These are phyloP conservation scores for Quercus mongolica DNA, from an alignment of 306 rosid genomes.

Conservation along the genomic window DNA sequence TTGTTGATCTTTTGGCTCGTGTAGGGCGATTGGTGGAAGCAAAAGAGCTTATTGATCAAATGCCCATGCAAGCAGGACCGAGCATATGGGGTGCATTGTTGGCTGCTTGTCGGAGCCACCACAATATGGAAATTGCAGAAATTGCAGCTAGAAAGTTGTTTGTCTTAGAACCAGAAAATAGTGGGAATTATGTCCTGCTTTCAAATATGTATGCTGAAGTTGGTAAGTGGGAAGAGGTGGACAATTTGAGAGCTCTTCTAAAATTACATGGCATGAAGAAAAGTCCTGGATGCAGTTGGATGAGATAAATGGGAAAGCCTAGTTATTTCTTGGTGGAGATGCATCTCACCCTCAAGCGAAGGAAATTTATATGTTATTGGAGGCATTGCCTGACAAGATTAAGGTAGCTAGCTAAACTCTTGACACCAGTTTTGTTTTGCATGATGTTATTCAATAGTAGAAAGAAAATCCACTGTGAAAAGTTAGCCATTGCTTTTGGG, in stretches of 20 bases:
- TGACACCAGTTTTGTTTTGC: slow-evolving; percentile 3
- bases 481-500: slow-evolving; percentile 4
- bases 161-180: background rate
- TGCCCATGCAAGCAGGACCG: slow-evolving; percentile 35
- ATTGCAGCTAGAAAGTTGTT: slow-evolving; percentile 3
- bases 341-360: slow-evolving; percentile 3
- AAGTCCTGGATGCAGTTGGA: slow-evolving; percentile 17
- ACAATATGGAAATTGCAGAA: slow-evolving; percentile 9
- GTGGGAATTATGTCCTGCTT: slow-evolving; percentile 12
- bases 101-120: background rate
- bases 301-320: background rate
- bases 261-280: slow-evolving; percentile 17
- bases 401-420: background rate
- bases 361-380: slow-evolving; percentile 8
- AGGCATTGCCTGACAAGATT: slow-evolving; percentile 3
- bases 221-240: slow-evolving; percentile 15
- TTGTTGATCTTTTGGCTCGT: slow-evolving; percentile 50
- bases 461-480: slow-evolving; percentile 3
- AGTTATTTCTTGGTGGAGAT: slow-evolving; percentile 9
- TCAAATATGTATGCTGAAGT: slow-evolving; percentile 15
- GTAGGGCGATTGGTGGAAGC: slow-evolving; percentile 36
- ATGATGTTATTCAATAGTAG: slow-evolving; percentile 11
- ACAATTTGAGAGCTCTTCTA: slow-evolving; percentile 3
- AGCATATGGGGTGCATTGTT: slow-evolving; percentile 18
- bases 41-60: slow-evolving; percentile 32